phyloP scores from a whole-genome alignment of 371 early-diverging fungal genomes.

The Mortierella sp. region DNA sequence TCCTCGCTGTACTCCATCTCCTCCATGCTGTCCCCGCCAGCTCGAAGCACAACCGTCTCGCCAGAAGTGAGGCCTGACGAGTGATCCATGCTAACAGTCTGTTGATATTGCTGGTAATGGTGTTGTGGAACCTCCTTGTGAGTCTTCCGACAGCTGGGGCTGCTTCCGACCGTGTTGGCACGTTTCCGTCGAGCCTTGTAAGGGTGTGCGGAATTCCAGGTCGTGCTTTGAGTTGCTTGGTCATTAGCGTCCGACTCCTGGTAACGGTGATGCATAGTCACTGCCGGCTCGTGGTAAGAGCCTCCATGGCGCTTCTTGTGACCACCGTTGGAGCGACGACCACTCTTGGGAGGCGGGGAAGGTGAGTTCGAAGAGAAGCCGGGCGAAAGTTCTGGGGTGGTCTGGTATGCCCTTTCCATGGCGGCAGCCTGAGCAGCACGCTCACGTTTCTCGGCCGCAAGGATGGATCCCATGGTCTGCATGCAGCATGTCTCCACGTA shows the following conservation, averaged over 20 bases:
- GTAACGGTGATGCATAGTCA: background rate
- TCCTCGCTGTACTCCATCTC: constrained; percentile 41
- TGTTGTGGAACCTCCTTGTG: constrained; percentile 19
- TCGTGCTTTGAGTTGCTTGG: background rate
- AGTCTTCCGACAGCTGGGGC: constrained; percentile 32
- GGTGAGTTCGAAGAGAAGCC: constrained; percentile 36
- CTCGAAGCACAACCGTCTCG: too few species aligned
- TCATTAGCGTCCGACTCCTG: constrained; percentile 1
- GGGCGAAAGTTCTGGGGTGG: constrained; percentile 43
- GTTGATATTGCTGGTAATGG: constrained; percentile 5
- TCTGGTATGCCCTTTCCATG: constrained; percentile 10
- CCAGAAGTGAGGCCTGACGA: too few species aligned
- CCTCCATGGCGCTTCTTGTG: constrained; percentile 21
- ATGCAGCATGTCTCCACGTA: constrained; percentile 47
- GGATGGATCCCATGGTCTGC: constrained; percentile 38
- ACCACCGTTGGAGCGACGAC: constrained; percentile 12
- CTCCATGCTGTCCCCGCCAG: too few species aligned
- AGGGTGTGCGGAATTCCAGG: constrained; percentile 6
- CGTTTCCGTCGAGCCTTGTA: constrained; percentile 25
- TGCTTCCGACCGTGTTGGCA: constrained; percentile 17
- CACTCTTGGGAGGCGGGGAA: constrained; percentile 25
- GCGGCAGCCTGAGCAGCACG: constrained; percentile 18
- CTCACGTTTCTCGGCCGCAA: constrained; percentile 39
- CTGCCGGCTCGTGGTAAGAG: too few species aligned
- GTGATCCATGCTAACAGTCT: too few species aligned